Percentiles rank a stretch among this genome's conserved stretches.
Evolutionary conservation across 192 early-diverging fungal genomes (phyloP).

Genomic region (Backusella tarrabulga): DNA sequence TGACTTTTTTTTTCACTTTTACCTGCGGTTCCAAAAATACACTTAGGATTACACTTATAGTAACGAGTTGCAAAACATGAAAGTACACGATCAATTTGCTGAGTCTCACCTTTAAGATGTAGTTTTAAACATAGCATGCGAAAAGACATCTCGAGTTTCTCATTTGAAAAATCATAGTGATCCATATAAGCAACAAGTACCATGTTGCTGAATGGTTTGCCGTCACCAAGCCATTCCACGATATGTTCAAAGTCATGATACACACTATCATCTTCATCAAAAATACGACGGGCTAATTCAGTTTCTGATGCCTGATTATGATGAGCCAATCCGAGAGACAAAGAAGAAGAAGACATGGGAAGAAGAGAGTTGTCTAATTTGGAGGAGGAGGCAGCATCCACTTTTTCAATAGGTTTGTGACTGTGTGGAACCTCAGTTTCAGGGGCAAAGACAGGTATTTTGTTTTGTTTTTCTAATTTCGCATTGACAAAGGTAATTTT

Average conservation of each 20-base stretch:
- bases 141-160: constrained; percentile 25
- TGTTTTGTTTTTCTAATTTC: neutral
- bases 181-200: constrained; percentile 26
- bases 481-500: neutral
- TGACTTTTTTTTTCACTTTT: neutral
- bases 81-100: constrained; percentile 90
- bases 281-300: constrained; percentile 23
- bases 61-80: constrained; percentile 75
- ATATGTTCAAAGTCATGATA: constrained; percentile 21
- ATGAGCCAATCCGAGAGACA: neutral
- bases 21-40: constrained; percentile 42
- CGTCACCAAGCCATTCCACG: constrained; percentile 31
- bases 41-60: constrained; percentile 77
- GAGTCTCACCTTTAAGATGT: constrained; percentile 89
- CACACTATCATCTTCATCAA: constrained; percentile 24
- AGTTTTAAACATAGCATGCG: constrained; percentile 68
- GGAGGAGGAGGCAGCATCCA: neutral
- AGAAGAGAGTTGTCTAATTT: neutral
- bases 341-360: neutral
- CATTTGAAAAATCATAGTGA: constrained; percentile 24
- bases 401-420: neutral
- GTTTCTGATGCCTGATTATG: neutral
- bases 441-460: neutral
- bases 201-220: constrained; percentile 15
- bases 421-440: neutral